phyloP scores from a whole-genome alignment of 257 asterid species.

The Ilex aquifolium region DNA sequence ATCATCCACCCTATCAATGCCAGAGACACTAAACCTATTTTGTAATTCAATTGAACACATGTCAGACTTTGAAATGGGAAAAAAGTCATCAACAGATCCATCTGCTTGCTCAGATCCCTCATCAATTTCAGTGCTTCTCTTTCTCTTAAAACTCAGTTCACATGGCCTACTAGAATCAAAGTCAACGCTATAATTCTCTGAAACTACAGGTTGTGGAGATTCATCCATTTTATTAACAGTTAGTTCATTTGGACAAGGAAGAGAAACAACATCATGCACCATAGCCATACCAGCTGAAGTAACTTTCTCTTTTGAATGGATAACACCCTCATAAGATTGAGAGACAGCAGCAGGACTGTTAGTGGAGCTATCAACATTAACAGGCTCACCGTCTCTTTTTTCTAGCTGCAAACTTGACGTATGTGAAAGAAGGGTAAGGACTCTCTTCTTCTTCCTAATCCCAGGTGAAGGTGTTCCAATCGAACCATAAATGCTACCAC shows the following conservation, averaged over 20 bases:
- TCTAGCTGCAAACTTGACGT: conserved; percentile 16
- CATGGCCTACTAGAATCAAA: conserved; percentile 11
- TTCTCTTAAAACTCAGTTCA: conserved; percentile 18
- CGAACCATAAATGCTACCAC: conserved; percentile 13
- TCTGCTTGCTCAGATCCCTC: conserved; percentile 16
- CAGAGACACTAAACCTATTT: background rate
- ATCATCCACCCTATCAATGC: background rate
- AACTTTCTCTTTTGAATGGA: conserved; percentile 10
- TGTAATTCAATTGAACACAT: background rate
- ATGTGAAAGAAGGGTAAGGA: conserved; percentile 7
- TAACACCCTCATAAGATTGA: conserved; percentile 14
- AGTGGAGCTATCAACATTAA: conserved; percentile 10
- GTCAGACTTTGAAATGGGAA: background rate
- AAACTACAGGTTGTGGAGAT: conserved; percentile 14
- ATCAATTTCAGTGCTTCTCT: conserved; percentile 21
- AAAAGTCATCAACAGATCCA: background rate
- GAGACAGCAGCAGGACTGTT: conserved; percentile 11
- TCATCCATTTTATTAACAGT: conserved; percentile 6
- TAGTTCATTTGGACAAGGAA: conserved; percentile 12
- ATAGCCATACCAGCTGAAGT: conserved; percentile 6
- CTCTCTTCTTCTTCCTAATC: conserved; percentile 34
- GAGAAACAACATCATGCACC: conserved; percentile 15
- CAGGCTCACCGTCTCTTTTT: conserved; percentile 10
- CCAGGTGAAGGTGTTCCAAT: conserved; percentile 18
- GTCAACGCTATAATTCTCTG: conserved; percentile 17